Percentiles rank a stretch among this genome's conserved stretches.
Conservation (phyloP, 2,329 filamentous ascomycete species). For the Metarhizium brunneum region DNA sequence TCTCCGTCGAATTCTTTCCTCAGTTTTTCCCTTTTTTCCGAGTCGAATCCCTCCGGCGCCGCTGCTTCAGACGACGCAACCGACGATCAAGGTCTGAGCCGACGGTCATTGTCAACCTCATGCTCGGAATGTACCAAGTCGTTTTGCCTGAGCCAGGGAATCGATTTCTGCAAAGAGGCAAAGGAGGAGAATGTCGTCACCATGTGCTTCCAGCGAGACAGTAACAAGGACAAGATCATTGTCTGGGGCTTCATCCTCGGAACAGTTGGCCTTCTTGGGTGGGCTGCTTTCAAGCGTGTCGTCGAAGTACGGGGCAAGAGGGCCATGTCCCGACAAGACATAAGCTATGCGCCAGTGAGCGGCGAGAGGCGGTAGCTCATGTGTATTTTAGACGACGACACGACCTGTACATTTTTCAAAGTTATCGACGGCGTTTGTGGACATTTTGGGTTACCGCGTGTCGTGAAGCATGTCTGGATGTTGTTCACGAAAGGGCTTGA, state of each 20-base stretch:
- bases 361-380: background rate
- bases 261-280: slow-evolving; percentile 48
- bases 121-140: slow-evolving; percentile 56
- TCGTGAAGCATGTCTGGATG: background rate
- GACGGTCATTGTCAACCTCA: slow-evolving; percentile 32
- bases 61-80: slow-evolving; percentile 3
- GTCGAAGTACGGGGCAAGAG: slow-evolving; percentile 29
- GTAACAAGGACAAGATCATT: slow-evolving; percentile 57
- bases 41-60: slow-evolving; percentile 10
- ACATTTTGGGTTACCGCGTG: background rate
- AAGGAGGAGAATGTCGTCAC: slow-evolving; percentile 53
- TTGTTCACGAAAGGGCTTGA: background rate
- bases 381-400: background rate
- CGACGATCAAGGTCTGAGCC: slow-evolving; percentile 8
- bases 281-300: slow-evolving; percentile 45
- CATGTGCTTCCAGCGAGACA: slow-evolving; percentile 58
- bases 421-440: background rate
- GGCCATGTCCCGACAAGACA: slow-evolving; percentile 18
- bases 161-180: slow-evolving; percentile 54
- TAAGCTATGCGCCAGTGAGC: slow-evolving; percentile 18
- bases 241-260: slow-evolving; percentile 55
- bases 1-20: slow-evolving; percentile 15
- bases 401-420: background rate
- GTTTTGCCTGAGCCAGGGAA: slow-evolving; percentile 50
- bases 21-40: slow-evolving; percentile 11